Evolutionary conservation across 2,329 filamentous ascomycete species (phyloP), one percentile per base, ranked within the genome.

Genomic region (Fusarium sublunatum): DNA sequence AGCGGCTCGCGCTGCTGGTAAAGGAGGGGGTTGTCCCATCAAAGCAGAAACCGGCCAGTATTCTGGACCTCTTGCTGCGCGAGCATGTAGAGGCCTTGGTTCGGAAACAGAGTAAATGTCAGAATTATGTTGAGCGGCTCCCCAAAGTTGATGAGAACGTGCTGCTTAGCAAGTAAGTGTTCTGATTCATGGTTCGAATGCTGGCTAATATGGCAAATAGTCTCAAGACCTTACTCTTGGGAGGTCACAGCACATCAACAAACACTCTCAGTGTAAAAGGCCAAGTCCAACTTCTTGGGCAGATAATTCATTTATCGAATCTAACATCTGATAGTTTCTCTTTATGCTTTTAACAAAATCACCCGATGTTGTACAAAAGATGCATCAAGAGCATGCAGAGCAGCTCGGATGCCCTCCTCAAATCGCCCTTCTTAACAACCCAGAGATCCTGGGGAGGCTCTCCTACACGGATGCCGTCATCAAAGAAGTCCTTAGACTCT

Each of bases 231-330:
- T 29, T 63, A 7, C 36, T 54, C 1, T 10, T 60, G 2, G 63
- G 63, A 11, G 63, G 62, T 0, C 63, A 66, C n/a, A 58, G 24
- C n/a, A 60, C 63, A 2, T 43, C 62, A 4, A 60, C 54, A 0
- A 61, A 45, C 8, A 39, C 39, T 9, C 28, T 65, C 1, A 56
- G 47, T 13, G 59, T 57, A 35, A 46, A 55, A 26, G 5, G 13
- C 6, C 15, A 11, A 13, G 31, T 11, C 2, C 8, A 7, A 12
- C 4, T 6, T 11, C 13, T 15, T 6, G 11, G n/a, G 6, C 13
- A 15, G 25, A 11, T 10, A 40, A 10, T 25, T n/a, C 13, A 12
- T 24, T 5, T 5, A 1, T 12, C n/a, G n/a, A n/a, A 6, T 24
- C 25, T 29, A 7, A 45, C 31, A 6, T 3, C 1, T 1, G 12